These are phyloP conservation scores for Aureobasidium sp. DNA, from an alignment of 2,329 filamentous ascomycete genomes.

Conservation along the genomic window DNA sequence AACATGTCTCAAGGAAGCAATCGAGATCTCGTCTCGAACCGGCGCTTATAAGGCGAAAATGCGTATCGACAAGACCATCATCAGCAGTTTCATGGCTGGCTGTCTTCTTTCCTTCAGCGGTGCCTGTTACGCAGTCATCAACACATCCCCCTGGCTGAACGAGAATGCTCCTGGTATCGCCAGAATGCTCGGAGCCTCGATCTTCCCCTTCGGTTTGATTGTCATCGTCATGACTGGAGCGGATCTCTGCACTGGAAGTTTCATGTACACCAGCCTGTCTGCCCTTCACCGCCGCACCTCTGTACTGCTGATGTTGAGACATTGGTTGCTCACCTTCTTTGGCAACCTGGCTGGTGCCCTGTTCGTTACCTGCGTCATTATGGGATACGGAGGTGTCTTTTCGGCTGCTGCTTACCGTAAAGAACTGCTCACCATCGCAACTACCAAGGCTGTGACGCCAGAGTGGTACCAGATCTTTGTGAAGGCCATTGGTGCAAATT, in stretches of 20 bases:
- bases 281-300: conserved; percentile 36
- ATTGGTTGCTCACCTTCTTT: conserved; percentile 27
- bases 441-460: conserved; percentile 44
- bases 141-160: conserved; percentile 27
- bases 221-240: conserved; percentile 30
- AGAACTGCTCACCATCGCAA: conserved; percentile 41
- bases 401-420: conserved; percentile 35
- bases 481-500: conserved; percentile 42
- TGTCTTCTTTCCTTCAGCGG: conserved; percentile 47
- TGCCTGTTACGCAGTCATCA: conserved; percentile 21
- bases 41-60: conserved; percentile 48
- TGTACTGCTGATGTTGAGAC: conserved; percentile 21
- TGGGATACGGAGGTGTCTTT: conserved; percentile 28
- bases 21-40: conserved; percentile 44
- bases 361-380: conserved; percentile 27
- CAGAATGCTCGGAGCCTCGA: conserved; percentile 27
- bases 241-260: conserved; percentile 29
- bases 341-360: conserved; percentile 28
- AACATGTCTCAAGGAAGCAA: conserved; percentile 33
- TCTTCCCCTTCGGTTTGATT: conserved; percentile 31
- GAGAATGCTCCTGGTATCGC: conserved; percentile 29
- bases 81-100: conserved; percentile 47
- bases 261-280: conserved; percentile 39
- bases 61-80: conserved; percentile 47
- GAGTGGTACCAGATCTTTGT: conserved; percentile 49